Percentiles rank a stretch among this genome's conserved stretches.
These are phyloP conservation scores for Caryopteris hybrid DNA, from an alignment of 305 asterid genomes.

Conservation along the genomic window DNA sequence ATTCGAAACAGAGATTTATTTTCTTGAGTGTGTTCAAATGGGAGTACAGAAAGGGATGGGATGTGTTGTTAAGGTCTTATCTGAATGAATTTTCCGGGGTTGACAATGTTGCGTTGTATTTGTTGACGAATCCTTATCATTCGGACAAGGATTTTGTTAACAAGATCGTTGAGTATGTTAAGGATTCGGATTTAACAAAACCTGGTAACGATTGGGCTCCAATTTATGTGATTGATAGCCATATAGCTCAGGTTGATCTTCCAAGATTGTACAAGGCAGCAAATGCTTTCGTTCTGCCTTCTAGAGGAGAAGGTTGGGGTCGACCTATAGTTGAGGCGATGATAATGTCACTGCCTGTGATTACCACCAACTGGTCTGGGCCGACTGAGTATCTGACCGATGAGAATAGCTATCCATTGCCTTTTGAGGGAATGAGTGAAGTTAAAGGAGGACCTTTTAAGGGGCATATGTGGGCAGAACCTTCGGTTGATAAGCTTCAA, in stretches of 20 bases:
- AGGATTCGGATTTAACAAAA: slow-evolving; percentile 37
- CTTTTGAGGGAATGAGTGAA: slow-evolving; percentile 48
- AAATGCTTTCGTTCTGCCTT: slow-evolving; percentile 60
- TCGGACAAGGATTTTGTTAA: slow-evolving; percentile 47
- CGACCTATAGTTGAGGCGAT: slow-evolving; percentile 83
- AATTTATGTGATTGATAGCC: slow-evolving; percentile 54
- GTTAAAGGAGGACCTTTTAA: slow-evolving; percentile 63
- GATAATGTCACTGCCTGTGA: slow-evolving; percentile 81
- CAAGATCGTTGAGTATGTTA: slow-evolving; percentile 54
- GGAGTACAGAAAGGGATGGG: slow-evolving; percentile 92
- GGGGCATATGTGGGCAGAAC: slow-evolving; percentile 88
- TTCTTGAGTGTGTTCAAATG: slow-evolving; percentile 85
- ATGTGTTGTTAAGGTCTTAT: slow-evolving; percentile 59
- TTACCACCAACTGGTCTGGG: slow-evolving; percentile 89
- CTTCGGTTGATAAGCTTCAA: slow-evolving; percentile 49
- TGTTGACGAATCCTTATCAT: slow-evolving; percentile 69
- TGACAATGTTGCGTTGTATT: slow-evolving; percentile 50
- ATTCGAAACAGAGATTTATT: slow-evolving; percentile 26
- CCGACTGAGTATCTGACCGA: slow-evolving; percentile 65
- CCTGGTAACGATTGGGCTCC: slow-evolving; percentile 52
- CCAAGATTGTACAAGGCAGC: slow-evolving; percentile 58
- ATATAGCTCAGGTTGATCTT: slow-evolving; percentile 65
- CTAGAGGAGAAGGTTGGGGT: slow-evolving; percentile 93
- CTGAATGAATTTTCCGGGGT: slow-evolving; percentile 52
- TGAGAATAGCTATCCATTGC: slow-evolving; percentile 65